Conservation (phyloP, 2,329 filamentous ascomycete species). For the Colletotrichum godetiae region DNA sequence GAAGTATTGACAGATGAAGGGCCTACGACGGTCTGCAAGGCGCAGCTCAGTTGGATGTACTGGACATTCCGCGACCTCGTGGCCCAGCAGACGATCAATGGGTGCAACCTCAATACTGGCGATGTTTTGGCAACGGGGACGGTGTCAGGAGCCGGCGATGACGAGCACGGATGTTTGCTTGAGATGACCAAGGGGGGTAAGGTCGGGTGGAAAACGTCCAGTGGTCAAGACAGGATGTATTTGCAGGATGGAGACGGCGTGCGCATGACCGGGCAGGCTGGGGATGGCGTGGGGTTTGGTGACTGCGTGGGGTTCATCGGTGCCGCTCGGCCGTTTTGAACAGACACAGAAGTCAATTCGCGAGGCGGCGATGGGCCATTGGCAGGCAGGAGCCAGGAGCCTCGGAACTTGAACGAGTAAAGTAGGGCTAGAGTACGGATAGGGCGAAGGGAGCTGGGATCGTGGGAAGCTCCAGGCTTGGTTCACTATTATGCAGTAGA, state of each 20-base stretch:
- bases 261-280: conserved; percentile 50
- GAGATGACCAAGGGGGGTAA: conserved; percentile 52
- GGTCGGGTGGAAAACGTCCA: conserved; percentile 40
- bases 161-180: conserved; percentile 52
- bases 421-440: background rate
- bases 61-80: conserved; percentile 52
- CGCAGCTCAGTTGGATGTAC: conserved; percentile 47
- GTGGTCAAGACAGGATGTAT: conserved; percentile 47
- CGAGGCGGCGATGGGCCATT: background rate
- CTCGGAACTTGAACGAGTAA: background rate
- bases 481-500: background rate
- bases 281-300: conserved; percentile 54
- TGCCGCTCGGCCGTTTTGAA: conserved; percentile 22
- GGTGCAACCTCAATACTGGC: conserved; percentile 50
- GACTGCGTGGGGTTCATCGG: conserved; percentile 45
- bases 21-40: conserved; percentile 42
- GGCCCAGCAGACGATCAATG: conserved; percentile 50
- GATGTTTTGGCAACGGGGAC: conserved; percentile 57
- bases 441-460: background rate
- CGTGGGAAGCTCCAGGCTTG: background rate
- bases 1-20: conserved; percentile 41
- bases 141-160: conserved; percentile 47
- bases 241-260: conserved; percentile 55
- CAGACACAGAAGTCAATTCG: conserved; percentile 1
- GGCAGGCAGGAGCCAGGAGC: background rate